Conservation (phyloP, 805 yeast genomes). For the Hanseniaspora valbyensis region DNA sequence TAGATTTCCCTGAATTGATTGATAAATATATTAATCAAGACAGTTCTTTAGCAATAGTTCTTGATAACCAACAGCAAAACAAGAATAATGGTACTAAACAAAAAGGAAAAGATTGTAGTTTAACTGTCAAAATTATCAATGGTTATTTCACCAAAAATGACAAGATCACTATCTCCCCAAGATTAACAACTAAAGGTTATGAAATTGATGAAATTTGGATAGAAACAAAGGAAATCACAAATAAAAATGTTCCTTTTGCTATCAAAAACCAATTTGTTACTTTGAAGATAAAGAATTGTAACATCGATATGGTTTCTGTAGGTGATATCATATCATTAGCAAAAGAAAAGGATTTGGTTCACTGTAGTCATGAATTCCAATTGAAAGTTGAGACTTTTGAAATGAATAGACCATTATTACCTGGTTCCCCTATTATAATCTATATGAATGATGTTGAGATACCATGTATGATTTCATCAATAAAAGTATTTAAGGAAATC, state of each 20-base stretch:
- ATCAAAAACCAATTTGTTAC: slow-evolving; percentile 47
- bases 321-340: slow-evolving; percentile 48
- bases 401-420: slow-evolving; percentile 56
- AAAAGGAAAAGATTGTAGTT: slow-evolving; percentile 85
- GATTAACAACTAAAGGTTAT: slow-evolving; percentile 7
- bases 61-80: slow-evolving; percentile 46
- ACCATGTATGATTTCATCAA: slow-evolving; percentile 42
- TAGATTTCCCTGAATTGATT: slow-evolving; percentile 63
- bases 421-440: slow-evolving; percentile 67
- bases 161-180: slow-evolving; percentile 5
- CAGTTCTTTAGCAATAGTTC: slow-evolving; percentile 75
- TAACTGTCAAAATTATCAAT: slow-evolving; percentile 73
- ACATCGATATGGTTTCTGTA: slow-evolving; percentile 39
- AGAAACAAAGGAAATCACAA: slow-evolving; percentile 9
- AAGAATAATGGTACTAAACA: slow-evolving; percentile 11
- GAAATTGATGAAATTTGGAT: slow-evolving; percentile 12
- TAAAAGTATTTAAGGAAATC: slow-evolving; percentile 36
- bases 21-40: slow-evolving; percentile 90
- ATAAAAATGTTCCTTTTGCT: slow-evolving; percentile 27
- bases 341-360: not conserved
- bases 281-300: slow-evolving; percentile 31
- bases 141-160: slow-evolving; percentile 51
- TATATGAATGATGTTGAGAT: slow-evolving; percentile 66
- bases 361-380: slow-evolving; percentile 26
- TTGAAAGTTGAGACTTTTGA: slow-evolving; percentile 57